Percentiles rank a stretch among this genome's conserved stretches.
These are phyloP conservation scores for Colletotrichum horii DNA, from an alignment of 2,329 filamentous ascomycete species.

Conservation along the genomic window DNA sequence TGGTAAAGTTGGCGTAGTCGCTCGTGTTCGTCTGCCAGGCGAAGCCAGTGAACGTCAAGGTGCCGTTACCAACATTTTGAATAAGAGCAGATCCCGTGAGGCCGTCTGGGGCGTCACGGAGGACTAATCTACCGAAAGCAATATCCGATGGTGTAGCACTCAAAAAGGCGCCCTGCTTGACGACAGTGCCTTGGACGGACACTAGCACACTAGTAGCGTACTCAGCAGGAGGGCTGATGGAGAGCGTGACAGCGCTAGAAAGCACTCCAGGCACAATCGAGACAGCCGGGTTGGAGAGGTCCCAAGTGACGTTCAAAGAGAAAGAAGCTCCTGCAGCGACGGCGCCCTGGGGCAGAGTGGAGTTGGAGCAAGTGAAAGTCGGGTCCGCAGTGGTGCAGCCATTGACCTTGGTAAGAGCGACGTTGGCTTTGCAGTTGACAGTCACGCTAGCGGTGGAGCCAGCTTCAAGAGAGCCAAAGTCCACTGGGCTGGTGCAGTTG, in stretches of 20 bases:
- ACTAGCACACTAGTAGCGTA: conserved; percentile 42
- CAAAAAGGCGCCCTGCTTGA: conserved; percentile 40
- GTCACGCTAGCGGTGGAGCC: conserved; percentile 32
- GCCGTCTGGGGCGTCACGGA: conserved; percentile 29
- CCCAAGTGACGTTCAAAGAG: conserved; percentile 44
- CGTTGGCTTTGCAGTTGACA: conserved; percentile 42
- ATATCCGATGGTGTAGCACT: conserved; percentile 39
- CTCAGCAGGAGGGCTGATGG: conserved; percentile 38
- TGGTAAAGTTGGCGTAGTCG: conserved; percentile 35
- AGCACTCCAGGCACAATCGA: conserved; percentile 38
- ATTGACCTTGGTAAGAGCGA: conserved; percentile 39
- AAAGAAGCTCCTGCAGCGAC: conserved; percentile 40
- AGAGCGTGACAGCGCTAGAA: conserved; percentile 39
- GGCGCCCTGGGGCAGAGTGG: conserved; percentile 39
- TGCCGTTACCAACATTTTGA: conserved; percentile 40
- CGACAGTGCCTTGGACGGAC: conserved; percentile 39
- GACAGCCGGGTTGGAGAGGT: conserved; percentile 32
- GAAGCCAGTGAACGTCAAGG: conserved; percentile 38
- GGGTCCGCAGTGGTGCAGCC: conserved; percentile 39
- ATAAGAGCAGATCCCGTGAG: conserved; percentile 32
- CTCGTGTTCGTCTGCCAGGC: conserved; percentile 34
- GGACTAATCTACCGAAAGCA: conserved; percentile 43
- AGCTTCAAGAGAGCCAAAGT: conserved; percentile 42
- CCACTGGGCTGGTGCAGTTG: conserved; percentile 41
- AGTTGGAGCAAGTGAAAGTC: conserved; percentile 40